Evolutionary conservation across 345 rosid genomes (phyloP), one percentile per base, ranked within the genome.

Genomic region (Citrus cavaleriei): DNA sequence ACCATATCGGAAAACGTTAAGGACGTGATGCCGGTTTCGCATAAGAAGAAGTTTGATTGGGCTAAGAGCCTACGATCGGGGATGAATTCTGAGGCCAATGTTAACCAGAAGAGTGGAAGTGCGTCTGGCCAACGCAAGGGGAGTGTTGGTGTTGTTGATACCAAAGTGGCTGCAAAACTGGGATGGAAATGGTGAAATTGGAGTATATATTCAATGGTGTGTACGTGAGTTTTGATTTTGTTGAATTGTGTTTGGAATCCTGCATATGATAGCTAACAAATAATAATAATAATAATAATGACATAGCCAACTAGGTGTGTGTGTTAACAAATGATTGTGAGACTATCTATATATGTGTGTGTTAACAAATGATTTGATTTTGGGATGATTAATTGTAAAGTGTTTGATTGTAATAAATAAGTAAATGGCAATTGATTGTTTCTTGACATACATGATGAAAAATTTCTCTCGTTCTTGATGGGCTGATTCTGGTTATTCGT

Each of bases 101-200:
- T 51, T n/a, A 77, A 46, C 63, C 72, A 46, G 75, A 84, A 63
- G 69, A 74, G 24, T n/a, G 75, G 78, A 18, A 81, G 78, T 67
- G 72, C 64, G 32, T 51, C 78, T 4, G 69, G 70, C 68, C 68
- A 57, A 49, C 58, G 79, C 55, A 80, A 76, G 55, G 70, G 73
- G 27, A 69, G 7, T 27, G 24, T 59, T 60, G 78, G 57, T 66
- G 60, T 2, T 57, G 66, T 65, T 67, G 54, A 55, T 21, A 59
- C 42, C 7, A 83, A 79, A 81, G 54, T 62, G 61, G 82, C 63
- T 68, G 85, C 51, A 46, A 18, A 82, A 79, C 38, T 80, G 27
- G 85, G 83, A 37, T 83, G 91, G 92, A 87, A 83, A 81, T 81
- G 85, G 68, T 86, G 60, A 87, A 35, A 79, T 72, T 80, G 83